Base-by-base conservation (phyloP, 139 green algal species). In the Picochlorum costavermella region DNA sequence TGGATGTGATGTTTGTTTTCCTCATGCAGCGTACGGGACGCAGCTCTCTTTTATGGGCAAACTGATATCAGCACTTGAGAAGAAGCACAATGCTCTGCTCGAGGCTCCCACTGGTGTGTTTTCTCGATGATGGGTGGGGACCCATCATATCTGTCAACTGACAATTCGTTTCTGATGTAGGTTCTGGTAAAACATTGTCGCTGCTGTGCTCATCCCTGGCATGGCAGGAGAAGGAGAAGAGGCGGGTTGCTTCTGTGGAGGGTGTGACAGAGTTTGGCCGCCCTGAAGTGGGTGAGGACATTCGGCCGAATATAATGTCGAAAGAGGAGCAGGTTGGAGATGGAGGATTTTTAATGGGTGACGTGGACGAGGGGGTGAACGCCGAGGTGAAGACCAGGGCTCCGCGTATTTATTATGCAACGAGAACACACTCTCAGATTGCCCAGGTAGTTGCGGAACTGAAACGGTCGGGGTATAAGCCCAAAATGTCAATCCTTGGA, bases 391-490 rank as follows among this genome's bases (percentile, higher is more conserved):
- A 56, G n/a, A 55, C 40, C 46, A 73, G 68, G 51, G 17, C 59
- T 4, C 80, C 79, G 11, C 68, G 58, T 10, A 87, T 97, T 14
- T 94, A 82, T 63, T 96, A 93, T 51, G 82, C 83, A 40, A 92
- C 90, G 0, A 71, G 91, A 17, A 97, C 91, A 10, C 91, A 97
- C 69, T 89, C 79, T 23, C 91, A 97, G 80, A 92, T 97, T n/a
- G 80, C 81, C 2, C 91, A 97, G 82, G 87, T 97, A 4, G 81
- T 96, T 5, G 64, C 75, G 8, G 92, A 98, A 82, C 76, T 98
- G 31, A 94, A 95, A 66, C 66, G 83, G 6, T 88, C 76, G 30
- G 53, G 14, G 0, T 96, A 95, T 73, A 70, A 37, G 6, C 88
- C 91, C 2, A 80, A 61, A 13, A 96, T 94, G 82, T 83, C 89